Evolutionary conservation across 768 basidiomycete genomes (phyloP), one percentile per base, ranked within the genome.

Genomic region (Royoungia palumana): DNA sequence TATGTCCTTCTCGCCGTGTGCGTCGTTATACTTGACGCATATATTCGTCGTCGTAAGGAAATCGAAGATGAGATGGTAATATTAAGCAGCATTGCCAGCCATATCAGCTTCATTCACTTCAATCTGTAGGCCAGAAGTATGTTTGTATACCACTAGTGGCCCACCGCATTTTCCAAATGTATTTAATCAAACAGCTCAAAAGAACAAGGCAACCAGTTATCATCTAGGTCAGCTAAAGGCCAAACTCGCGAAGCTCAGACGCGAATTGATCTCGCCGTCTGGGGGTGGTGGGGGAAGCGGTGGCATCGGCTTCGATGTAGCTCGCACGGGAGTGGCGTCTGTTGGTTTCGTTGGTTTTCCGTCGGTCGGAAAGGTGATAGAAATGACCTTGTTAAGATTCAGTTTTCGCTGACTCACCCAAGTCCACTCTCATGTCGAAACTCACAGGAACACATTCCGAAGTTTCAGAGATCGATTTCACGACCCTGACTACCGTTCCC

Each of bases 151-250:
- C 40, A 20, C 39, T 57, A 40, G 54, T 35, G 51, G 55, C 46
- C 39, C 39, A 16, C 17, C 24, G 21, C 38, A 38, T 41, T 48
- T 50, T 36, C 48, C 54, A 42, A 56, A 56, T 48, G 17, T 39
- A 48, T 46, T 13, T 51, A 24, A 54, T 44, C 44, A 40, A 57
- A n/a, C 68, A 93, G 90, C 90, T 64, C 90, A 93, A 77, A 93
- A 93, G 70, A 93, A 93, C 71, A 93, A 93, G 82, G 89, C 89
- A 73, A 92, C 89, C 57, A 92, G 90, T 73, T 94, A 94, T 70
- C 94, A 95, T 74, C 72, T 96, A 51, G 94, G 94, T 45, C 91
- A 94, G 73, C 84, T 97, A 67, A 97, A 97, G 70, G 95, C 96
- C 48, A 99, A 99, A 69, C 84, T 99, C 44, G 96, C 96, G 42